phyloP scores from a whole-genome alignment of 805 yeast species.

The Candida odintsovae region DNA sequence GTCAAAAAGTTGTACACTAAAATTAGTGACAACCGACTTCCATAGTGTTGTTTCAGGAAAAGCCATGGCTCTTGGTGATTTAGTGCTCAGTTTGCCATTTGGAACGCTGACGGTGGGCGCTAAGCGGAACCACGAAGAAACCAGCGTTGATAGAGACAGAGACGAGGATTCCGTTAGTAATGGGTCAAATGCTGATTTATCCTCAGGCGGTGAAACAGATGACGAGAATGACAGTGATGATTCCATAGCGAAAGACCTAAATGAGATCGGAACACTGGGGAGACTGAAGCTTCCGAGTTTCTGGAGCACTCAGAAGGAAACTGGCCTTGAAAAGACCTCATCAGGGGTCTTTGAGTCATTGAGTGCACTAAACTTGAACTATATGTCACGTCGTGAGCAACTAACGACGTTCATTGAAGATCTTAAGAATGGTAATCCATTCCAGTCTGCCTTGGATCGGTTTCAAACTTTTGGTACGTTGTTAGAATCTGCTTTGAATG shows the following conservation, averaged over 20 bases:
- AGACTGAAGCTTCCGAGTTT: slow-evolving; percentile 18
- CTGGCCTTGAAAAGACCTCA: not conserved
- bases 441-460: slow-evolving; percentile 46
- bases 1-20: no score
- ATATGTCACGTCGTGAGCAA: slow-evolving; percentile 24
- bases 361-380: not conserved
- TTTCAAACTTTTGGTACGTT: slow-evolving; percentile 34
- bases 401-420: slow-evolving; percentile 29
- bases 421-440: slow-evolving; percentile 39
- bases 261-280: slow-evolving; percentile 41
- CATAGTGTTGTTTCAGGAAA: no score
- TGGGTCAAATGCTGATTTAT: slow-evolving; percentile 1
- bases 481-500: slow-evolving; percentile 25
- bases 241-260: slow-evolving; percentile 41
- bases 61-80: not conserved
- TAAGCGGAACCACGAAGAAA: not conserved
- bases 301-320: slow-evolving; percentile 8
- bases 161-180: not conserved
- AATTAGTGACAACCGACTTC: no score
- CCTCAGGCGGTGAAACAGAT: not conserved
- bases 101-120: not conserved
- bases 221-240: slow-evolving; percentile 21
- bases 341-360: not conserved
- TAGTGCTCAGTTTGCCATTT: not conserved
- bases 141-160: not conserved